Evolutionary conservation across 1,284 basidiomycete genomes (phyloP).

Genomic region (Tilletia indica): DNA sequence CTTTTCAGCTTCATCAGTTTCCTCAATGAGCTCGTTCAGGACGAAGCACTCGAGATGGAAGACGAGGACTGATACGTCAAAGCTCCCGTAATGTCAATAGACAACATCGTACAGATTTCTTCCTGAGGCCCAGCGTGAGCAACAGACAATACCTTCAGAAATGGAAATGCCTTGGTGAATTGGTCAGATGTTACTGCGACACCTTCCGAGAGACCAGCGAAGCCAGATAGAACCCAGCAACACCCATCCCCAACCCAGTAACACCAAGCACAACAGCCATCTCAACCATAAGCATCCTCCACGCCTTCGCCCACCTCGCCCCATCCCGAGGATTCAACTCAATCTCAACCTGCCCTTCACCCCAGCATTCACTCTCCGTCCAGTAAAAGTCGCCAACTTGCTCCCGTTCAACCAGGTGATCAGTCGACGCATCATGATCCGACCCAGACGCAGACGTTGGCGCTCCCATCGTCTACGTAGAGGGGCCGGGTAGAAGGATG

Average conservation of each 20-base stretch:
- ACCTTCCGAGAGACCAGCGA: too few species aligned
- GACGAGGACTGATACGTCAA: background rate
- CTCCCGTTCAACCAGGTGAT: slow-evolving; percentile 11
- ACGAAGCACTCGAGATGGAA: slow-evolving; percentile 42
- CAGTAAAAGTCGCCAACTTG: slow-evolving; percentile 13
- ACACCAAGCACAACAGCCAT: slow-evolving; percentile 9
- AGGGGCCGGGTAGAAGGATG: background rate
- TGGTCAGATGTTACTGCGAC: too few species aligned
- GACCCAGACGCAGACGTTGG: background rate
- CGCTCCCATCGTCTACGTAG: slow-evolving; percentile 6
- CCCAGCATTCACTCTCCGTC: background rate
- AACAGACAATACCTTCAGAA: too few species aligned
- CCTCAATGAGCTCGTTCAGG: slow-evolving; percentile 47
- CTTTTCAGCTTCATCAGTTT: slow-evolving; percentile 34
- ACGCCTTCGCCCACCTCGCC: background rate
- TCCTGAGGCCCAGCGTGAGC: too few species aligned
- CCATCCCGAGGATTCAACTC: background rate
- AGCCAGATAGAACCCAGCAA: background rate
- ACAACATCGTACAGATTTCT: too few species aligned
- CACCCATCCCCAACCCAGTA: background rate
- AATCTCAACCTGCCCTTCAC: background rate
- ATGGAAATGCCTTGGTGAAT: too few species aligned
- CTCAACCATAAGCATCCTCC: slow-evolving; percentile 13
- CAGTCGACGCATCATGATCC: slow-evolving; percentile 16
- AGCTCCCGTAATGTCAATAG: too few species aligned